Evolutionary conservation across 2,329 filamentous ascomycete genomes (phyloP), one percentile per base, ranked within the genome.

Genomic region (Clonostachys byssicola): DNA sequence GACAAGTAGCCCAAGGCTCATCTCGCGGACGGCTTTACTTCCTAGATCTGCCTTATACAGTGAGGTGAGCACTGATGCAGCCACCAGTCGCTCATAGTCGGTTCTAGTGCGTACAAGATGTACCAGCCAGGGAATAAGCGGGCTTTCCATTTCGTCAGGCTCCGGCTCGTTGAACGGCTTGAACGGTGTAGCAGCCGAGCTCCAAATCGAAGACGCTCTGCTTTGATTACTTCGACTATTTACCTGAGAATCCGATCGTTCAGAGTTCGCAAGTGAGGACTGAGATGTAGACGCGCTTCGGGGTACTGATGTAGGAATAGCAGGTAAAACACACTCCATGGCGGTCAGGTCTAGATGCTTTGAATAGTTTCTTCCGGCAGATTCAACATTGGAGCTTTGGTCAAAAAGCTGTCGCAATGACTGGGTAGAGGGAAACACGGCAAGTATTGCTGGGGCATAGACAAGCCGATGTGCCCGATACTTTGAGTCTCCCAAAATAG

Each of bases 401-500:
- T 72, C 68, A 45, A 67, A 72, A 34, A 73, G 67, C 48, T 76
- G 71, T 46, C 73, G 74, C 3, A 63, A 66, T 7, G 71, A 67
- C 2, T 75, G 66, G 46, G 81, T 78, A 40, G 75, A 73, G 3
- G 85, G 85, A 51, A 90, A 88, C 12, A 88, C 78, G 17, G 85
- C 80, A 47, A 88, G 68, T 39, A 91, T 81, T 1, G 82, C 77
- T 2, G 85, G 85, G 1, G 86, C 86, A 49, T 80, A 85, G 40
- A 86, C 67, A 43, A 89, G 77, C 56, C 89, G 80, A 53, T 85
- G 85, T 10, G 89, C 85, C 47, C 90, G 81, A 64, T 86, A 88
- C 54, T 85, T 86, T 1, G 92, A 96, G 56, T 89, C 82, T 51
- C 84, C 80, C 44, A 96, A 80, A 43, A 96, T 86, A 42, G 84